Evolutionary conservation across 148 eudicot genomes (phyloP), one percentile per base, ranked within the genome.

Genomic region (Arbutus unedo): DNA sequence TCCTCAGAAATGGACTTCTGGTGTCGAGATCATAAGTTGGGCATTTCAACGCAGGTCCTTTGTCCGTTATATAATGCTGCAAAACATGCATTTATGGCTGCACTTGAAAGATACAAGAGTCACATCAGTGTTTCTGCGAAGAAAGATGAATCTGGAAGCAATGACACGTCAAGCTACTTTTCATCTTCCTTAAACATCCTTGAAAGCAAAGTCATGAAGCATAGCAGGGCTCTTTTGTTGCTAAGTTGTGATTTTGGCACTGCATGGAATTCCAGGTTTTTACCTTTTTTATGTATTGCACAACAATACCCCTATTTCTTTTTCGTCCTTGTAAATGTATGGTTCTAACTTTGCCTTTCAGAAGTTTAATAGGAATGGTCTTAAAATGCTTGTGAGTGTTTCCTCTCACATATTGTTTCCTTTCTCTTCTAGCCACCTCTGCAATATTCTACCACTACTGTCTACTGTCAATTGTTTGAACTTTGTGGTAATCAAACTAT

Each of bases 251-350:
- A 96, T 88, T 94, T 91, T 87, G 95, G 95, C 80, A 96, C 95
- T 50, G 96, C 94, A 4, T 96, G 98, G 98, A 94, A 96, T 89
- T 87, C 89, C 87, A 94, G 98, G 97, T 95, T 72, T 41, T 81
- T 74, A 62, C 79, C 71, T 79, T 57, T 67, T 56, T 53, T 59
- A 10, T 5, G 25, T 66, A 25, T 75, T 6, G 62, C 15, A 60
- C 59, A 41, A 6, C 44, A 18, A n/a, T 7, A 31, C 50, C 71
- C 44, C 56, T 62, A 51, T 64, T 84, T 70, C 45, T 15, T 13
- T 18, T 31, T 48, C 25, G 48, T 15, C 25, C 16, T 68, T 23
- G 41, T 75, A n/a, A 31, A 8, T 60, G 57, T 25, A 59, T 59
- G 13, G 49, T 71, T 43, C 67, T 72, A 43, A 50, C 67, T 43